Evolutionary conservation across 306 rosid genomes (phyloP), one percentile per base, ranked within the genome.

Genomic region (Acacia confusa): DNA sequence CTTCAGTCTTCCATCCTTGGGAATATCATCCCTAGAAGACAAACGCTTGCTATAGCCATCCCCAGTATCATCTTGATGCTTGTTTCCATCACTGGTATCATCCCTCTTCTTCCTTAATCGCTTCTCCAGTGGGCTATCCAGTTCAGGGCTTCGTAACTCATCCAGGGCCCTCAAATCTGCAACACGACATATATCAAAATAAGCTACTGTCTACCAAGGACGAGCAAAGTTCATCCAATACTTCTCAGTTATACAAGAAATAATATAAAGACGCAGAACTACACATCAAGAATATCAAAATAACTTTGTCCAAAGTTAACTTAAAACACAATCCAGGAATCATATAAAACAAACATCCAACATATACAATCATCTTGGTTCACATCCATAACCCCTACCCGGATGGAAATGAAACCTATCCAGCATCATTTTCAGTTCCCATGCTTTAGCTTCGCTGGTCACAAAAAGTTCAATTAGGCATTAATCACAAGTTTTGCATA

Each of bases 91-190:
- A 75, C 82, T 79, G 76, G 87, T 84, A 53, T 86, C 92, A 68
- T 90, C 97, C 82, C 90, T 88, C 87, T 87, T 89, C 88, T 88
- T 96, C 89, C 92, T 92, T 72, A 44, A 82, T 74, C 90, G 86
- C 76, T 77, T 86, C 78, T 96, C 98, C 81, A 85, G 87, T 77
- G 90, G 97, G 80, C 73, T 88, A 83, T 91, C 97, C 58, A 70
- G 85, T 76, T 92, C 95, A 81, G 93, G 91, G 82, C 90, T 91
- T 82, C 76, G 92, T 83, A 92, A 81, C 57, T 92, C 94, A 52
- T 82, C 92, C 28, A 76, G 80, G 72, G 82, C 90, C 89, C 84
- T 85, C 32, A 84, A 83, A 81, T 86, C 92, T 91, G 90, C 85
- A 87, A 72, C 40, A 77, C 82, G 28, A 44, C 82, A 89, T 34